Evolutionary conservation across 108 stramenopile genomes (phyloP), one percentile per base, ranked within the genome.

Genomic region (Cyclotella sp.): DNA sequence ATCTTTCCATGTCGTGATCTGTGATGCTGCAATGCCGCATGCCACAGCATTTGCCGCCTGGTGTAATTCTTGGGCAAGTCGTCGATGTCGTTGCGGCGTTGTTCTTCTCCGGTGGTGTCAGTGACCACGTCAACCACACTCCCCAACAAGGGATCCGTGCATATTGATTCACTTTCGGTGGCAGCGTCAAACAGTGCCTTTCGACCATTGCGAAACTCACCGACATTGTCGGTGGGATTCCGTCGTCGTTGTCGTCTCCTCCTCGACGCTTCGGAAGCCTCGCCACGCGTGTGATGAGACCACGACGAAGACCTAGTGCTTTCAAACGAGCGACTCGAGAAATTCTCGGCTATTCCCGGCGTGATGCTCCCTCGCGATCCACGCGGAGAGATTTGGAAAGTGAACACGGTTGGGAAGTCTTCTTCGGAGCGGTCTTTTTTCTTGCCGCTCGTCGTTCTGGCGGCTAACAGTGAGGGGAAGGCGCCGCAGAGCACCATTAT

Each of bases 161-260:
- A 29, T 34, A 61, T 61, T 4, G 63, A 64, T 64, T 43, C 63
- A 13, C 44, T 46, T 43, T 64, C 63, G 15, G 63, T 64, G 43
- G 63, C 63, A 6, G 63, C 63, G 21, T 64, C 63, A 27, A 64
- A 64, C 11, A 64, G 43, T 0, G 63, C 63, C 34, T 61, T 61
- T 1, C 60, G 15, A 12, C 34, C 60, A 39, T 61, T 39, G n/a
- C 60, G 60, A 61, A 19, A 39, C 34, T 61, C 60, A 30, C 6
- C 15, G 29, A 7, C 34, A 6, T 21, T 19, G 21, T 55, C 24
- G 21, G 55, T 6, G 2, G 8, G 1, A 19, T 12, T 3, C 55
- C 55, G 24, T 26, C 12, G 24, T 8, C 12, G 55, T 26, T 19
- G 24, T 2, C 19, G 19, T 24, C 12, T 57, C 21, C 5, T 26